phyloP scores from a whole-genome alignment of 805 yeast species.

The Novakomyces olei region DNA sequence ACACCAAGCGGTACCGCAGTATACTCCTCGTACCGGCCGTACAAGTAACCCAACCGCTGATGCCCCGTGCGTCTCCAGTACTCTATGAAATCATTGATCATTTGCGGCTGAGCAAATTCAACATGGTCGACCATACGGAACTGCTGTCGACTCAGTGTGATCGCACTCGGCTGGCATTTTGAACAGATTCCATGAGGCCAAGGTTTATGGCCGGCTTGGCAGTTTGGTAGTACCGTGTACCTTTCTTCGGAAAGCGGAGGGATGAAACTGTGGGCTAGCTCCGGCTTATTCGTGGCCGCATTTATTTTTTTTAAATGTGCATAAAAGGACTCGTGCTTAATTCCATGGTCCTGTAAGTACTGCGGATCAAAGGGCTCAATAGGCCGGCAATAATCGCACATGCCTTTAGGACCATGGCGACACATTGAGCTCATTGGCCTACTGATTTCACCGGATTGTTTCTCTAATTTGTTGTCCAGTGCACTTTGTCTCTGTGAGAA shows the following conservation, averaged over 20 bases:
- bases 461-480: constrained; percentile 46
- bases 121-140: constrained; percentile 97
- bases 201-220: constrained; percentile 67
- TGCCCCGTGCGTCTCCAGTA: constrained; percentile 76
- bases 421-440: constrained; percentile 33
- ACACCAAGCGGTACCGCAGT: constrained; percentile 79
- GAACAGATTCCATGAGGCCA: constrained; percentile 93
- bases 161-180: constrained; percentile 89
- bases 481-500: too few species aligned
- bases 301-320: constrained; percentile 56
- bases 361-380: constrained; percentile 82
- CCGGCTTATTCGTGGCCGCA: constrained; percentile 20
- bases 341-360: constrained; percentile 49
- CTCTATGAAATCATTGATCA: constrained; percentile 68
- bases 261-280: constrained; percentile 35
- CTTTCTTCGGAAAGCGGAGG: constrained; percentile 57
- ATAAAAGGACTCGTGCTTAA: constrained; percentile 77
- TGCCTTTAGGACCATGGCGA: constrained; percentile 76
- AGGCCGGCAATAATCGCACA: constrained; percentile 96
- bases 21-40: constrained; percentile 60
- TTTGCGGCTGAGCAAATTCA: constrained; percentile 53
- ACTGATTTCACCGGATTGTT: constrained; percentile 46
- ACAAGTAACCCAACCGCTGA: constrained; percentile 68
- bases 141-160: constrained; percentile 69
- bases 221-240: constrained; percentile 35